A percentile compares a stretch with the other conserved stretches of the same genome.
Evolutionary conservation across 179 eudicot species (phyloP).

Genomic region (Camellia oleifera): DNA sequence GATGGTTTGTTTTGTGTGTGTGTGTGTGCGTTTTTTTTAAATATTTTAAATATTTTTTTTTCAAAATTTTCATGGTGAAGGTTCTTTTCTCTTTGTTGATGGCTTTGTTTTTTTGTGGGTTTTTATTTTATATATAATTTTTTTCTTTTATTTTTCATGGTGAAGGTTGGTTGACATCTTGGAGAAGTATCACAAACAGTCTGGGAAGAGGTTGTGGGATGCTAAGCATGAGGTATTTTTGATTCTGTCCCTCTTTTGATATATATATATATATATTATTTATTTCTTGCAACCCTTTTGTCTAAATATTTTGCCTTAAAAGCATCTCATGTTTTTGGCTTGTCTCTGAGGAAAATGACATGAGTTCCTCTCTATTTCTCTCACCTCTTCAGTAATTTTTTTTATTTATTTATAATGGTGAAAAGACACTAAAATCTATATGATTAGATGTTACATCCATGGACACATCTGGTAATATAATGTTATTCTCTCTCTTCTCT

Average conservation of each 20-base stretch:
- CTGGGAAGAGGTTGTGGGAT: constrained; percentile 79
- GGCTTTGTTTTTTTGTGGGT: neutral
- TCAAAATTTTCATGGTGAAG: neutral
- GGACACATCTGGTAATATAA: constrained; percentile 42
- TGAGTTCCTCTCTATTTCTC: constrained; percentile 14
- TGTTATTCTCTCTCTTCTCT: constrained; percentile 16
- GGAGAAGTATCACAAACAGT: constrained; percentile 47
- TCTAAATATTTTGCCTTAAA: constrained; percentile 8
- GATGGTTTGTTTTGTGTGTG: no score
- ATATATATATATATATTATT: neutral
- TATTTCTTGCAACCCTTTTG: neutral
- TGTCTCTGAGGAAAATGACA: neutral
- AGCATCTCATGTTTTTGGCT: constrained; percentile 1
- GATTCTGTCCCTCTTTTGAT: neutral
- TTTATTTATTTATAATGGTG: constrained; percentile 14
- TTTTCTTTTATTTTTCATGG: neutral
- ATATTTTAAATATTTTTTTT: neutral
- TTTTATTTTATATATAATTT: neutral
- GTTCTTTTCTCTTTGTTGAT: neutral
- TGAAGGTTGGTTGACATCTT: constrained; percentile 59
- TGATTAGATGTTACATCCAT: constrained; percentile 44
- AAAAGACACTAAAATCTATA: constrained; percentile 34
- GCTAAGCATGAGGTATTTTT: constrained; percentile 70
- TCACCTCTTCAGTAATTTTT: constrained; percentile 8
- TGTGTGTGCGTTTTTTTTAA: no score